phyloP scores from a whole-genome alignment of 2,329 filamentous ascomycete genomes.

The Talaromyces sp. region DNA sequence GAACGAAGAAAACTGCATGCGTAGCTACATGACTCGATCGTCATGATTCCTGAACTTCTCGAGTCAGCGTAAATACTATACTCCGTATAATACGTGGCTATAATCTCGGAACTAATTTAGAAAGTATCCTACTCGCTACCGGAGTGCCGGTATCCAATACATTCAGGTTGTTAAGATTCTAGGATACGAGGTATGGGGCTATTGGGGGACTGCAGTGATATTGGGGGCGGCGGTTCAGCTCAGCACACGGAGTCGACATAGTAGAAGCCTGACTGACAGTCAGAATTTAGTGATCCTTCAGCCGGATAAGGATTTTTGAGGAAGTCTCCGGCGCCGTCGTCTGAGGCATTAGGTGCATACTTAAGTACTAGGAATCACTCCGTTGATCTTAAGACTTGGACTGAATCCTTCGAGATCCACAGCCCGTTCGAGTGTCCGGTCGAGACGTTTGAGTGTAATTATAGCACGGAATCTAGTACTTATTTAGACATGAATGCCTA shows the following conservation, averaged over 20 bases:
- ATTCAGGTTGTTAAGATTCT: neutral
- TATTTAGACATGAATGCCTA: neutral
- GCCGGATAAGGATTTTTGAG: neutral
- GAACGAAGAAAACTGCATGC: neutral
- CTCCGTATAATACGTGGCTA: neutral
- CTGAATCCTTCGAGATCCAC: neutral
- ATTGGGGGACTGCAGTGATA: neutral
- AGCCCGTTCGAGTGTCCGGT: neutral
- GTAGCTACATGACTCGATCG: neutral
- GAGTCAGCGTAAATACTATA: neutral
- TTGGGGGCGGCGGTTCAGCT: neutral
- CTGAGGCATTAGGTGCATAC: neutral
- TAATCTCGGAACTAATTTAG: neutral
- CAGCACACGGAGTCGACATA: neutral
- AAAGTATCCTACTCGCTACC: slow-evolving; percentile 8
- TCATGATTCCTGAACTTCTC: no score
- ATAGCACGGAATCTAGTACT: neutral
- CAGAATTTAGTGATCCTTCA: neutral
- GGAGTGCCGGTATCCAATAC: neutral
- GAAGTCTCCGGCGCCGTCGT: neutral
- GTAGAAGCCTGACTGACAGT: neutral
- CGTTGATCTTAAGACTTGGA: neutral
- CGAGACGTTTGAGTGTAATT: neutral
- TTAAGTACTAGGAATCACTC: neutral
- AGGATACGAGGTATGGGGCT: neutral